phyloP scores from a whole-genome alignment of 2,329 filamentous ascomycete genomes.

The Pseudopithomyces chartarum region DNA sequence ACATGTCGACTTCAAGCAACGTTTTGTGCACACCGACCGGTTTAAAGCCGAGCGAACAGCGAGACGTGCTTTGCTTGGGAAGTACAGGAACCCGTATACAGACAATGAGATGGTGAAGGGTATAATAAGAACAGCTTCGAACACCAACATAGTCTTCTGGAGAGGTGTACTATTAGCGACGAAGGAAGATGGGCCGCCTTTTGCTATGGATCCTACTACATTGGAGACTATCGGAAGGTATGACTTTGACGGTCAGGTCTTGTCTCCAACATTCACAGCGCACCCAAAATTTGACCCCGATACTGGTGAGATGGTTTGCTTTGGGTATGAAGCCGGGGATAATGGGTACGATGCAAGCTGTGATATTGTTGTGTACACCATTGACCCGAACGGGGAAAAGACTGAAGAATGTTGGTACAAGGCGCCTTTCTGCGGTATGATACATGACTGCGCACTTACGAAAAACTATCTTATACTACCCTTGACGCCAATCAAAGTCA shows the following conservation, averaged over 20 bases:
- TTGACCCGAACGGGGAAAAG: slow-evolving; percentile 45
- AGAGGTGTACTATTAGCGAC: slow-evolving; percentile 59
- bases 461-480: slow-evolving; percentile 47
- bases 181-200: slow-evolving; percentile 54
- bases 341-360: slow-evolving; percentile 37
- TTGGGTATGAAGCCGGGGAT: slow-evolving; percentile 50
- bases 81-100: slow-evolving; percentile 63
- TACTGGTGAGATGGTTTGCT: slow-evolving; percentile 49
- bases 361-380: slow-evolving; percentile 49
- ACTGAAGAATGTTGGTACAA: slow-evolving; percentile 49
- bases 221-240: slow-evolving; percentile 48
- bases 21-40: slow-evolving; percentile 51
- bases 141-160: slow-evolving; percentile 66
- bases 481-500: slow-evolving; percentile 45
- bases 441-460: slow-evolving; percentile 48
- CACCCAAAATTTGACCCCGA: slow-evolving; percentile 53
- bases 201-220: slow-evolving; percentile 47
- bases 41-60: slow-evolving; percentile 48
- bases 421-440: slow-evolving; percentile 46
- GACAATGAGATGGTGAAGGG: slow-evolving; percentile 61
- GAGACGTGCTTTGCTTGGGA: slow-evolving; percentile 54
- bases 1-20: slow-evolving; percentile 50
- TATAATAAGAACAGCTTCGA: slow-evolving; percentile 61
- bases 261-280: slow-evolving; percentile 49
- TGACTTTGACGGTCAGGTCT: slow-evolving; percentile 47